Evolutionary conservation across 176 grass and related monocot species (phyloP).

Genomic region (Zea luxurians): DNA sequence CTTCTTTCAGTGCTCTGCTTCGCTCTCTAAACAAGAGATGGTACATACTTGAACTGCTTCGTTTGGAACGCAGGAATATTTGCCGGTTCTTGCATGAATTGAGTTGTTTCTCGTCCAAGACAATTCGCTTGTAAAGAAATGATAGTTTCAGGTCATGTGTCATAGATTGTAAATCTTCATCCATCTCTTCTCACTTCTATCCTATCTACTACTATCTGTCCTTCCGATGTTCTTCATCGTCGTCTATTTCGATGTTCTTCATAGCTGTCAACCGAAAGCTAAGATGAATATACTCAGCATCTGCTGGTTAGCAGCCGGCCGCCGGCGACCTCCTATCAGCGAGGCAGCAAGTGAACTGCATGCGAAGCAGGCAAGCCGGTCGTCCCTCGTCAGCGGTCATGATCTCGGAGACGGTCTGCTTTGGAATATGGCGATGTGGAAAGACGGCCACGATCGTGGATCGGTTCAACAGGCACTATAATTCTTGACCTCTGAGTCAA

Average conservation of each 20-base stretch:
- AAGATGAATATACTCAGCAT: background rate
- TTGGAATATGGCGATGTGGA: conserved; percentile 2
- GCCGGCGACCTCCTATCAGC: background rate
- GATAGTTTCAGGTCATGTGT: background rate
- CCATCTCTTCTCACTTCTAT: background rate
- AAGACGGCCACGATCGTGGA: conserved; percentile 6
- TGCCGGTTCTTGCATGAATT: background rate
- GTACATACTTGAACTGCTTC: background rate
- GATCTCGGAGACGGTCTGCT: conserved; percentile 15
- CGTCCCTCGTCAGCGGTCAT: background rate
- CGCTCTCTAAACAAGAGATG: background rate
- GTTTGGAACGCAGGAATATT: background rate
- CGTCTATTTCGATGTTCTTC: background rate
- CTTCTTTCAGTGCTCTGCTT: background rate
- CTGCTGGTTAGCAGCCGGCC: background rate
- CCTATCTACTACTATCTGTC: background rate
- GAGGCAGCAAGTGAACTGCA: background rate
- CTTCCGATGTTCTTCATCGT: background rate
- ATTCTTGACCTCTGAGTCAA: conserved; percentile 34
- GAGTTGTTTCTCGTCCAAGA: background rate
- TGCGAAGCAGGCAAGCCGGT: background rate
- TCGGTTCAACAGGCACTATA: conserved; percentile 41
- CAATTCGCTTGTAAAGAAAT: background rate
- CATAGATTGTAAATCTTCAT: background rate
- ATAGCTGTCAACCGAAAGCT: background rate